Evolutionary conservation across 169 alveolate species (phyloP).

Genomic region (Toxoplasma gondii): DNA sequence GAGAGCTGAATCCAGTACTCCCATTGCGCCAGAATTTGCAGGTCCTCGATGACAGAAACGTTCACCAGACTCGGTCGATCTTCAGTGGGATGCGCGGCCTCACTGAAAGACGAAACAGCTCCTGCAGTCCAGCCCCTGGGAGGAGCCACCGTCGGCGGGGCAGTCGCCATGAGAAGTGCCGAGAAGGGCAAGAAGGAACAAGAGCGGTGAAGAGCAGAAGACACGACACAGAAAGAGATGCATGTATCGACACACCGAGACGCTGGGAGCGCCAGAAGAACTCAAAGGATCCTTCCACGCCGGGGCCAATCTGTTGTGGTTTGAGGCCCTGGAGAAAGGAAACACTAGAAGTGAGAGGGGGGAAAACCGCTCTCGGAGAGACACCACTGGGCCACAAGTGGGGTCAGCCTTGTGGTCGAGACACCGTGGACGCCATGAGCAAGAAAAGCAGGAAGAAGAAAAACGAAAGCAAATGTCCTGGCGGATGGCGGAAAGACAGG

Average conservation of each 20-base stretch:
- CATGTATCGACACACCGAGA: too few relatives aligned
- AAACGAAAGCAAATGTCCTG: too few relatives aligned
- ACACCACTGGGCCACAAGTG: not conserved
- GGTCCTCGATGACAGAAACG: conserved; percentile 67
- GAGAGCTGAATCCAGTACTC: conserved; percentile 86
- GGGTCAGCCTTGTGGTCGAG: not conserved
- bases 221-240: too few relatives aligned
- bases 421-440: not conserved
- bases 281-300: too few relatives aligned
- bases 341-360: too few relatives aligned
- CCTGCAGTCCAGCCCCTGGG: not conserved
- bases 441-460: not conserved
- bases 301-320: too few relatives aligned
- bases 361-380: too few relatives aligned
- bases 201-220: not conserved
- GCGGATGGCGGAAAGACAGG: too few relatives aligned
- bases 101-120: not conserved
- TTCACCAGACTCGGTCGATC: conserved; percentile 35
- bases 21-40: conserved; percentile 76
- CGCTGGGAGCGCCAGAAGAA: too few relatives aligned
- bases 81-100: conserved; percentile 19
- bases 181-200: not conserved
- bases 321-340: too few relatives aligned
- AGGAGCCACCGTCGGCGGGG: not conserved
- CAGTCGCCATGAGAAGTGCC: not conserved